These are phyloP conservation scores for Leccinum obscurum DNA, from an alignment of 768 basidiomycete species.

Conservation along the genomic window DNA sequence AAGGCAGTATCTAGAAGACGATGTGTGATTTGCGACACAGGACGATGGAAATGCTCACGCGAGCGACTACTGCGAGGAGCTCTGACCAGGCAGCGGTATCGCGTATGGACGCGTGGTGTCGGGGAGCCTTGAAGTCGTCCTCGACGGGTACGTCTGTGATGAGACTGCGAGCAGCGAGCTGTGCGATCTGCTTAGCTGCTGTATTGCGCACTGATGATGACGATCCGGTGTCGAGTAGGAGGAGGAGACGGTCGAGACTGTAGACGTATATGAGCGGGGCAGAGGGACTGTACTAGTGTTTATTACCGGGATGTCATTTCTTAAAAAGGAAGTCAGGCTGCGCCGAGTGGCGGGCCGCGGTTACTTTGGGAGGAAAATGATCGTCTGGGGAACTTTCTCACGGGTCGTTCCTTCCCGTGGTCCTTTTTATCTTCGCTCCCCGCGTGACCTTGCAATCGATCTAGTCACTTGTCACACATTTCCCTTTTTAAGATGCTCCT, in stretches of 20 bases:
- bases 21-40: neutral
- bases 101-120: conserved; percentile 55
- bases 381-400: conserved; percentile 55
- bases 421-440: conserved; percentile 63
- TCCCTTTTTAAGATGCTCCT: neutral
- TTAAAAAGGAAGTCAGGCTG: conserved; percentile 50
- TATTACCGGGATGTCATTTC: conserved; percentile 77
- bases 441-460: conserved; percentile 41
- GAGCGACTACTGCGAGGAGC: conserved; percentile 85
- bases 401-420: conserved; percentile 42
- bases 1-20: conserved; percentile 75
- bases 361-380: conserved; percentile 46
- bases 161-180: conserved; percentile 85
- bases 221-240: conserved; percentile 93
- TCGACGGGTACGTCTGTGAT: conserved; percentile 79
- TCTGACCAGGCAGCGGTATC: conserved; percentile 88
- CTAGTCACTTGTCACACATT: conserved; percentile 39
- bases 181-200: conserved; percentile 95
- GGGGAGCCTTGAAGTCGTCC: conserved; percentile 65
- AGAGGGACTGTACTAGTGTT: conserved; percentile 2
- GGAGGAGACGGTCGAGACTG: conserved; percentile 96
- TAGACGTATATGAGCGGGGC: neutral
- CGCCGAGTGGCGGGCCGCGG: conserved; percentile 48
- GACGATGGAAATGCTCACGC: conserved; percentile 48
- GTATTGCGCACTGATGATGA: conserved; percentile 86